A percentile compares a stretch with the other conserved stretches of the same genome.
phyloP scores from a whole-genome alignment of 345 rosid species.

The Sonneratia alba region DNA sequence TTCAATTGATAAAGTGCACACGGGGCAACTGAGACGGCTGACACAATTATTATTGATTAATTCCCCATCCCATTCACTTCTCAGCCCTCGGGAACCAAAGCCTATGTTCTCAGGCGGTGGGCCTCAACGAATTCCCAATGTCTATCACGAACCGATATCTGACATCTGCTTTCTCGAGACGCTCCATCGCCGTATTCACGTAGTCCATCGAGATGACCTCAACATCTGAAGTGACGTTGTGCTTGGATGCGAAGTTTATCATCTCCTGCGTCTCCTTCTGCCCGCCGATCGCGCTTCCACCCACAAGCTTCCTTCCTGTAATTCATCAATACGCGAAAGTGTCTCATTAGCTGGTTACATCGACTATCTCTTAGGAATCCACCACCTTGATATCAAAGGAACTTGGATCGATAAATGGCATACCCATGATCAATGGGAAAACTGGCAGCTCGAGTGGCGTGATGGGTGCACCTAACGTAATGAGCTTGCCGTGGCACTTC shows the following conservation, averaged over 20 bases:
- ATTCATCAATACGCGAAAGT: background rate
- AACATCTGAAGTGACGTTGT: slow-evolving; percentile 12
- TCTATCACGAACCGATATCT: slow-evolving; percentile 22
- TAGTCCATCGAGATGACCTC: slow-evolving; percentile 23
- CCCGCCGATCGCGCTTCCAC: slow-evolving; percentile 15
- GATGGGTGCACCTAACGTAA: slow-evolving; percentile 30
- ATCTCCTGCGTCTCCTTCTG: slow-evolving; percentile 31
- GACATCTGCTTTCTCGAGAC: slow-evolving; percentile 13
- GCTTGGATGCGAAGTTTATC: slow-evolving; percentile 15
- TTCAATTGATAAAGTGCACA: too few relatives aligned
- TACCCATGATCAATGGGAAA: slow-evolving; percentile 32
- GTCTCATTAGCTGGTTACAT: too few relatives aligned
- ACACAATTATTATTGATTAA: too few relatives aligned
- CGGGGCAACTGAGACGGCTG: too few relatives aligned
- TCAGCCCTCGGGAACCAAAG: too few relatives aligned
- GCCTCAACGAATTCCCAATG: slow-evolving; percentile 13
- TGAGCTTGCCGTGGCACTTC: slow-evolving; percentile 29
- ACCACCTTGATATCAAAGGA: too few relatives aligned
- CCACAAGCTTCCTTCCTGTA: slow-evolving; percentile 1
- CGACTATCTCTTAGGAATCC: too few relatives aligned
- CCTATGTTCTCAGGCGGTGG: background rate
- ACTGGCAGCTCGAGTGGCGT: slow-evolving; percentile 28
- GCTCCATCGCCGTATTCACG: slow-evolving; percentile 17
- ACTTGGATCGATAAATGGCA: background rate
- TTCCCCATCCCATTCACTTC: too few relatives aligned